These are phyloP conservation scores for Elaeis oleifera DNA, from an alignment of 202 grass and related monocot genomes.

Conservation along the genomic window DNA sequence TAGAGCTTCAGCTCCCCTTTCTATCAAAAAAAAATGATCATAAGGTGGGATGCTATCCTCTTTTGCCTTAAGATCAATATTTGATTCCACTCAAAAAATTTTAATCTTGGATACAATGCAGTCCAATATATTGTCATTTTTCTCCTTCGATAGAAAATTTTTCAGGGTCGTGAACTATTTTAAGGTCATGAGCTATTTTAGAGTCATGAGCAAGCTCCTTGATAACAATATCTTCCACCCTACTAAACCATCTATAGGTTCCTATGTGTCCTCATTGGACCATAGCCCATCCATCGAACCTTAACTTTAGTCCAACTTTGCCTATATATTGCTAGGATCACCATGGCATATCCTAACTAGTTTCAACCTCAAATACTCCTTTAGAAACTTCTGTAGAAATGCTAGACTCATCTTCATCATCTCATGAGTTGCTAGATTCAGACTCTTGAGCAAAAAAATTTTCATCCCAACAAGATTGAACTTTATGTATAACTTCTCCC, in stretches of 20 bases:
- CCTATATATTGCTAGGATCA: conserved; percentile 31
- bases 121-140: conserved; percentile 66
- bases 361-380: conserved; percentile 52
- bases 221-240: conserved; percentile 1
- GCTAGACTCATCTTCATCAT: conserved; percentile 14
- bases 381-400: conserved; percentile 14
- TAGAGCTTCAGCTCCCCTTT: too few species aligned
- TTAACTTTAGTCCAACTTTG: conserved; percentile 39
- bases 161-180: conserved; percentile 4
- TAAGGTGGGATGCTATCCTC: conserved; percentile 31
- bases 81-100: conserved; percentile 48
- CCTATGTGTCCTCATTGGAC: too few species aligned
- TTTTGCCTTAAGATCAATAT: conserved; percentile 45
- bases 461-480: conserved; percentile 22
- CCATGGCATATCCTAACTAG: conserved; percentile 57
- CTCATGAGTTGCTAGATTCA: neutral
- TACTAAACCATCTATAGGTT: too few species aligned
- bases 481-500: conserved; percentile 36
- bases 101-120: conserved; percentile 53
- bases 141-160: conserved; percentile 69
- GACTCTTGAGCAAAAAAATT: neutral
- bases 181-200: conserved; percentile 28
- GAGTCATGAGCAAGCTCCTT: conserved; percentile 21
- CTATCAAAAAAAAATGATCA: neutral
- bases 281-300: neutral